Percentiles rank a stretch among this genome's conserved stretches.
Conservation (phyloP, 441 rosid genomes). For the Gossypium davidsonii region DNA sequence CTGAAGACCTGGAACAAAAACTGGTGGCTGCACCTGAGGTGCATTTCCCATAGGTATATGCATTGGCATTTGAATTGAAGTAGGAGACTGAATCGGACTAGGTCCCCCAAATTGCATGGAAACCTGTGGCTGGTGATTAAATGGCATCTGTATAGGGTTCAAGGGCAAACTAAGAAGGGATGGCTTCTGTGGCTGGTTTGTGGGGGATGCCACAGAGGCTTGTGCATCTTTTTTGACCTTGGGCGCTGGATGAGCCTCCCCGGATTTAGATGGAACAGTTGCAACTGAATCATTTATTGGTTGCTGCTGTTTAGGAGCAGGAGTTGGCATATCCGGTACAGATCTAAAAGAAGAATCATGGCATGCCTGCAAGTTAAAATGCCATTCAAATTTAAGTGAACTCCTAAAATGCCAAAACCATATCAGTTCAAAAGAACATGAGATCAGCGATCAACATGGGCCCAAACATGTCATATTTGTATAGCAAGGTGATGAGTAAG, state of each 20-base stretch:
- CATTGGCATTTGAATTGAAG: constrained; percentile 71
- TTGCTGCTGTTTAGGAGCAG: constrained; percentile 49
- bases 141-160: constrained; percentile 63
- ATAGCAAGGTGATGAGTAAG: background rate
- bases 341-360: constrained; percentile 46
- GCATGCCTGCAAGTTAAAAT: constrained; percentile 50
- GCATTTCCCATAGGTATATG: constrained; percentile 62
- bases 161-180: constrained; percentile 45
- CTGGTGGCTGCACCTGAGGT: constrained; percentile 69
- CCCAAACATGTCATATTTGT: constrained; percentile 3
- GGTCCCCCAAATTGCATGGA: constrained; percentile 72
- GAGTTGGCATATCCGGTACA: constrained; percentile 49
- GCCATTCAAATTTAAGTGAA: constrained; percentile 6
- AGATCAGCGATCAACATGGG: constrained; percentile 2
- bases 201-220: constrained; percentile 36
- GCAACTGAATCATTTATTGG: constrained; percentile 44
- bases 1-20: constrained; percentile 74
- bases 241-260: constrained; percentile 39
- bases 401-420: constrained; percentile 3
- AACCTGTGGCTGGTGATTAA: constrained; percentile 62
- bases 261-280: constrained; percentile 38
- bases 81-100: constrained; percentile 64
- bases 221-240: constrained; percentile 59
- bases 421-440: constrained; percentile 6
- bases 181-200: constrained; percentile 57